phyloP scores from a whole-genome alignment of 345 rosid genomes.

The Salix udensis region DNA sequence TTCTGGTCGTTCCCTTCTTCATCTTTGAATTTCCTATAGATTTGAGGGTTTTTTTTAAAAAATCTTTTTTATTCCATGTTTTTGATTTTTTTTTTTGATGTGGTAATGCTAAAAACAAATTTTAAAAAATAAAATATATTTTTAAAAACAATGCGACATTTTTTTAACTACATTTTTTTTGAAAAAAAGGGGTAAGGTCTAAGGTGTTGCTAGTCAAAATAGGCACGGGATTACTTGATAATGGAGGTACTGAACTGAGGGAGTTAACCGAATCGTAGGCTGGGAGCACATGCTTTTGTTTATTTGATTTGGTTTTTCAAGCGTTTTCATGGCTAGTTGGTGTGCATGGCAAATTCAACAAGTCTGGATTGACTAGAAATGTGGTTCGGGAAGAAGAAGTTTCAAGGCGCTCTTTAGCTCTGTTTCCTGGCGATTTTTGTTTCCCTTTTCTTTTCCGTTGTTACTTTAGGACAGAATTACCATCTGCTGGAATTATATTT shows the following conservation, averaged over 20 bases:
- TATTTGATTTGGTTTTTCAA: background rate
- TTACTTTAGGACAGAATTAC: background rate
- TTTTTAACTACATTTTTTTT: no score
- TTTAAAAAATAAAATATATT: no score
- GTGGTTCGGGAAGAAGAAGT: background rate
- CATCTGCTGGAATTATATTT: background rate
- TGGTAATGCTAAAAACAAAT: no score
- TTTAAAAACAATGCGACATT: no score
- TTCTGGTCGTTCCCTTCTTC: slow-evolving; percentile 14
- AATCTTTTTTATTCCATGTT: no score
- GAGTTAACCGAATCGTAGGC: background rate
- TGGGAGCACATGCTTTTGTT: slow-evolving; percentile 20
- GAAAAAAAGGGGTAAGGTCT: background rate
- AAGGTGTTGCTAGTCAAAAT: slow-evolving; percentile 9
- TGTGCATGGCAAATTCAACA: background rate
- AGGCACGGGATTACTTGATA: background rate
- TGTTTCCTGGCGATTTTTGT: background rate
- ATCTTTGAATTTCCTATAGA: slow-evolving; percentile 19
- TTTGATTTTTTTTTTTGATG: no score
- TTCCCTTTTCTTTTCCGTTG: background rate
- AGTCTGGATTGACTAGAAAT: background rate
- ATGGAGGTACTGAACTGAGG: background rate
- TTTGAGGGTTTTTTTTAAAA: no score
- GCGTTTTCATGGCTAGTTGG: background rate
- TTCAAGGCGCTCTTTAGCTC: background rate